Evolutionary conservation across 345 rosid species (phyloP).

Genomic region (Acer saccharum): DNA sequence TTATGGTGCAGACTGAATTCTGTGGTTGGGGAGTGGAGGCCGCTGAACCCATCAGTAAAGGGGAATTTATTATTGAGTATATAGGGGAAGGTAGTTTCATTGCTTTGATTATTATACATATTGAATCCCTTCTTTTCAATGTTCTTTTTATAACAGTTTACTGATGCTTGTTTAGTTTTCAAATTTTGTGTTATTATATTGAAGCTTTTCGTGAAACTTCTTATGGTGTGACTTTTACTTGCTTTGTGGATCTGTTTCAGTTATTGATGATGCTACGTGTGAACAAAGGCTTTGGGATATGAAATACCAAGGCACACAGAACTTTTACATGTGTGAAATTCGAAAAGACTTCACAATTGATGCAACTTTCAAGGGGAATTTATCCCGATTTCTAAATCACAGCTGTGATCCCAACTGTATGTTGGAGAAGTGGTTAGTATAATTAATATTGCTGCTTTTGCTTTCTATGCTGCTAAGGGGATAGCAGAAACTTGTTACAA

Average conservation of each 20-base stretch:
- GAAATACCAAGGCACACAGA: slow-evolving; percentile 75
- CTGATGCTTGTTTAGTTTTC: background rate
- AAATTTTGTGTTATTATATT: background rate
- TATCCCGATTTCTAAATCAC: slow-evolving; percentile 93
- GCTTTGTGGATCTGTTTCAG: slow-evolving; percentile 43
- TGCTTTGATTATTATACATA: background rate
- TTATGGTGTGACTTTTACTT: background rate
- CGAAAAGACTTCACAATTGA: slow-evolving; percentile 93
- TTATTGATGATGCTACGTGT: slow-evolving; percentile 83
- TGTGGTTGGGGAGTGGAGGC: slow-evolving; percentile 99
- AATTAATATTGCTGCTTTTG: background rate
- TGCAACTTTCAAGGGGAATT: slow-evolving; percentile 94
- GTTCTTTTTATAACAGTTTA: background rate
- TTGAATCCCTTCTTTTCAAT: slow-evolving; percentile 7
- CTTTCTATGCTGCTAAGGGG: background rate
- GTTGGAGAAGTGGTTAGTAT: slow-evolving; percentile 84
- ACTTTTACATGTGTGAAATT: slow-evolving; percentile 99
- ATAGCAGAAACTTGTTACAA: background rate
- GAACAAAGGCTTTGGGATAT: slow-evolving; percentile 98
- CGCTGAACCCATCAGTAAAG: slow-evolving; percentile 69
- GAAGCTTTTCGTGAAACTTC: background rate
- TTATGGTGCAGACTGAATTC: slow-evolving; percentile 62
- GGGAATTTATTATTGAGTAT: slow-evolving; percentile 86
- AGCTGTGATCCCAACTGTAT: slow-evolving; percentile 89
- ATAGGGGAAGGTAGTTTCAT: slow-evolving; percentile 82